Evolutionary conservation across 371 early-diverging fungal genomes (phyloP), one percentile per base, ranked within the genome.

Genomic region (Rhizopus arrhizus): DNA sequence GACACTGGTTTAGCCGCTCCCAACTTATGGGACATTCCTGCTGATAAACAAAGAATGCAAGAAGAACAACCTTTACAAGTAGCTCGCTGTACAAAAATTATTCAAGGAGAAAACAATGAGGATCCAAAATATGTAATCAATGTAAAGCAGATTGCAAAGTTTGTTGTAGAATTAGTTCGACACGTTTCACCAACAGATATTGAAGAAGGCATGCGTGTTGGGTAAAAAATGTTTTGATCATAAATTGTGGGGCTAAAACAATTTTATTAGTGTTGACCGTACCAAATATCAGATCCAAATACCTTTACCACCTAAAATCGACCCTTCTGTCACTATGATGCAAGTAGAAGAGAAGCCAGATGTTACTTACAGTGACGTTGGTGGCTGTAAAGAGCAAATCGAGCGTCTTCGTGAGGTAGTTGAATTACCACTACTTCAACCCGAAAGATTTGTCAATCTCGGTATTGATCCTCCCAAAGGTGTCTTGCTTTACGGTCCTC

Each of bases 271-370:
- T 61, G 99, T 99, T 34, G 99, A 99, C 80, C 94, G 99, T 62
- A 91, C 88, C 70, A 99, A 99, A 81, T 99, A 99, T 78, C 96
- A 97, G 74, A 87, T 99, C 35, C 91, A 95, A 79, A 91, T 95
- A 72, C 89, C 98, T 43, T 80, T 98, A 61, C 98, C 98, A 52
- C 94, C 93, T 68, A 94, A 94, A 72, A 91, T 96, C 58, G 98
- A 98, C 75, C 97, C 98, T 15, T 82, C 96, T 31, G 96, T 97
- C 33, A 92, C 94, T 13, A 88, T 99, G 70, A 99, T 99, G 99
- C 99, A 98, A 93, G 97, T 99, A 5, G 99, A 99, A 74, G 99
- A 99, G 79, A 98, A 97, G 34, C 99, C 99, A 8, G 99, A 99
- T 76, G 96, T 97, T 46, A 98, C 99, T 35, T 99, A 99, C 73